Evolutionary conservation across 768 basidiomycete species (phyloP).

Genomic region (Cyclocybe cylindracea): DNA sequence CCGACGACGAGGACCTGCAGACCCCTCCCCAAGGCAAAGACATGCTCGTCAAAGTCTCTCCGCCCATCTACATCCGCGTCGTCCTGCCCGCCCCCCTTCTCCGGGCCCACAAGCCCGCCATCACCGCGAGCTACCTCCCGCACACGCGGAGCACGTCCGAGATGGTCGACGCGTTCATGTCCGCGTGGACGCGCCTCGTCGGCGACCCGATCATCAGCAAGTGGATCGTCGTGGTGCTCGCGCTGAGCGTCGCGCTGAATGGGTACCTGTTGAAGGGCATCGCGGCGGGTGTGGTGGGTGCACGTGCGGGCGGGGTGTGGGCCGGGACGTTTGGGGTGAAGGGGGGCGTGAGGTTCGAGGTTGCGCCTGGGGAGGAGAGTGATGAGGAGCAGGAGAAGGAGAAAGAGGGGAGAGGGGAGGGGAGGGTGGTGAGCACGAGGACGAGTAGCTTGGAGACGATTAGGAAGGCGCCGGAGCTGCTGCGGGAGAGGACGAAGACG

Average conservation of each 20-base stretch:
- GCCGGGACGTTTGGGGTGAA: slow-evolving; percentile 18
- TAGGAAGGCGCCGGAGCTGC: background rate
- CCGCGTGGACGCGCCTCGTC: slow-evolving; percentile 85
- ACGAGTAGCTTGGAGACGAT: background rate
- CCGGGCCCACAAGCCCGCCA: background rate
- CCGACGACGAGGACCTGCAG: slow-evolving; percentile 1
- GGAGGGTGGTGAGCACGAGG: background rate
- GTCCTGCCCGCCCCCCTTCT: slow-evolving; percentile 24
- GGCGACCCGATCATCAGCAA: slow-evolving; percentile 94
- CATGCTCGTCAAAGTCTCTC: slow-evolving; percentile 25
- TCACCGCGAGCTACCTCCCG: background rate
- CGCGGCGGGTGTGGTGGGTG: slow-evolving; percentile 50
- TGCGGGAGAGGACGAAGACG: background rate
- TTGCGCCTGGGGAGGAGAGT: slow-evolving; percentile 15
- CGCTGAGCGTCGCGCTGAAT: slow-evolving; percentile 85
- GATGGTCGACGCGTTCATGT: slow-evolving; percentile 84
- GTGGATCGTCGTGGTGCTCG: slow-evolving; percentile 90
- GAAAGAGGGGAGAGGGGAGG: slow-evolving; percentile 16
- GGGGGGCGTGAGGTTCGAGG: slow-evolving; percentile 30
- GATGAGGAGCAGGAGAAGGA: slow-evolving; percentile 26
- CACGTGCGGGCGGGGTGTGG: slow-evolving; percentile 22
- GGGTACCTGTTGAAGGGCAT: slow-evolving; percentile 91
- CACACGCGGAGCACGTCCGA: slow-evolving; percentile 37
- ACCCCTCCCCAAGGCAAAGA: slow-evolving; percentile 5
- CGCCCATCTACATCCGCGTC: slow-evolving; percentile 20